phyloP scores from a whole-genome alignment of 2,329 filamentous ascomycete genomes.

The Colletotrichum sp. region DNA sequence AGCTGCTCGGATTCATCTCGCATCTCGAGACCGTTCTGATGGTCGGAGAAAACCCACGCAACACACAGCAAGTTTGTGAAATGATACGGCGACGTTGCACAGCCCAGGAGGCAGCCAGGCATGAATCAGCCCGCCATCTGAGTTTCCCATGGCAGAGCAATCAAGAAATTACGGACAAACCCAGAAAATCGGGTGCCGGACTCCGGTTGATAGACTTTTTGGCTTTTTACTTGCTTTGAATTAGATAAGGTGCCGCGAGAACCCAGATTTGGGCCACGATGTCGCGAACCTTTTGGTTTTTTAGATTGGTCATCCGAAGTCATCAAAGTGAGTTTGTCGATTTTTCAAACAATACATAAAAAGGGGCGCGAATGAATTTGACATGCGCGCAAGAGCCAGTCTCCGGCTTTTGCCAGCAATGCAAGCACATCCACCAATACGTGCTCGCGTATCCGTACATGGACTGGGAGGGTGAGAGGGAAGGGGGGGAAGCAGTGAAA shows the following conservation, averaged over 20 bases:
- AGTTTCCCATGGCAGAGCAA: neutral
- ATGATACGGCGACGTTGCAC: neutral
- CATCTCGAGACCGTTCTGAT: neutral
- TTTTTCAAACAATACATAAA: neutral
- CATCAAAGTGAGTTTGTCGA: neutral
- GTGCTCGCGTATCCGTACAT: neutral
- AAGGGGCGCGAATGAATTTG: neutral
- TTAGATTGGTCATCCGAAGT: neutral
- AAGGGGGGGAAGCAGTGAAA: neutral
- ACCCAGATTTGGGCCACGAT: neutral
- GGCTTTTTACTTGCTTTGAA: neutral
- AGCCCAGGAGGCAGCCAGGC: neutral
- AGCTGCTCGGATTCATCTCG: neutral
- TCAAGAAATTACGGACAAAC: neutral
- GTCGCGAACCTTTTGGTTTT: neutral
- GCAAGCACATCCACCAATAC: neutral
- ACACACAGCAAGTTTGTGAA: neutral
- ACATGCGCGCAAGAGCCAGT: neutral
- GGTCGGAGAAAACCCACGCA: neutral
- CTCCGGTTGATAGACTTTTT: conserved; percentile 6
- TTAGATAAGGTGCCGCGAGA: neutral
- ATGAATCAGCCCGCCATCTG: neutral
- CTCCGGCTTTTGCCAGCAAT: neutral
- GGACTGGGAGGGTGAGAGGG: neutral
- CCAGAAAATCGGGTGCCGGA: neutral